Evolutionary conservation across 805 yeast species (phyloP).

Genomic region (Saccharomycopsis sp.): DNA sequence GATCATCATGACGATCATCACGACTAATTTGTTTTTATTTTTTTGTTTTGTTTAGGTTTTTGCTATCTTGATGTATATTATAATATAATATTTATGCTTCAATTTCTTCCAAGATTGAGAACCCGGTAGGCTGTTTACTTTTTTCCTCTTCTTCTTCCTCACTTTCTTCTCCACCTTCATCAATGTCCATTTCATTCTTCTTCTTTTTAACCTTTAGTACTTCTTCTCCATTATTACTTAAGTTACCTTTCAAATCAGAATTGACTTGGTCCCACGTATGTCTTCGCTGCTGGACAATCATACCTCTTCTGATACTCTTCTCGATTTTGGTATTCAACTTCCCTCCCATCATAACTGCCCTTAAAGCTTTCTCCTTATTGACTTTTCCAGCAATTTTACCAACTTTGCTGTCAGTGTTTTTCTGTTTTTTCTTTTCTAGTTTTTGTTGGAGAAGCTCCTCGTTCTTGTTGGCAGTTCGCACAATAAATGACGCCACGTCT

Average conservation of each 20-base stretch:
- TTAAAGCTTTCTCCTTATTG: constrained; percentile 7
- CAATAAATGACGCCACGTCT: constrained; percentile 18
- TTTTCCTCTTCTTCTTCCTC: constrained; percentile 12
- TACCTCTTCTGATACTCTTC: constrained; percentile 17
- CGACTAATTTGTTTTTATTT: background rate
- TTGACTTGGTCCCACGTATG: constrained; percentile 20
- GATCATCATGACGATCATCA: background rate
- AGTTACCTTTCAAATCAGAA: constrained; percentile 3
- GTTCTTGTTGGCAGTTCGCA: constrained; percentile 20
- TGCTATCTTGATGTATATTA: background rate
- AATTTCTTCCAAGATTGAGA: constrained; percentile 13
- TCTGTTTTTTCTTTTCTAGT: constrained; percentile 11
- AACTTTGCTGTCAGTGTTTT: constrained; percentile 2
- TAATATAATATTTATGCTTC: constrained; percentile 15
- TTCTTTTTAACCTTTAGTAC: background rate
- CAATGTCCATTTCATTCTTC: constrained; percentile 7
- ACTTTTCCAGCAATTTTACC: background rate
- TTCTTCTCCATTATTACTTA: background rate
- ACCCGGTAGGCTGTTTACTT: background rate
- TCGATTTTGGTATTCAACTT: constrained; percentile 18
- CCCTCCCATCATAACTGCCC: constrained; percentile 17
- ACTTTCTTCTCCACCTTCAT: constrained; percentile 10
- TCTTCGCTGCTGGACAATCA: constrained; percentile 13
- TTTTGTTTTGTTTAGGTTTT: background rate
- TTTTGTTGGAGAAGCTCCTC: constrained; percentile 17